These are phyloP conservation scores for Barnettozyma hawaiiensis DNA, from an alignment of 1,139 yeast genomes.

Conservation along the genomic window DNA sequence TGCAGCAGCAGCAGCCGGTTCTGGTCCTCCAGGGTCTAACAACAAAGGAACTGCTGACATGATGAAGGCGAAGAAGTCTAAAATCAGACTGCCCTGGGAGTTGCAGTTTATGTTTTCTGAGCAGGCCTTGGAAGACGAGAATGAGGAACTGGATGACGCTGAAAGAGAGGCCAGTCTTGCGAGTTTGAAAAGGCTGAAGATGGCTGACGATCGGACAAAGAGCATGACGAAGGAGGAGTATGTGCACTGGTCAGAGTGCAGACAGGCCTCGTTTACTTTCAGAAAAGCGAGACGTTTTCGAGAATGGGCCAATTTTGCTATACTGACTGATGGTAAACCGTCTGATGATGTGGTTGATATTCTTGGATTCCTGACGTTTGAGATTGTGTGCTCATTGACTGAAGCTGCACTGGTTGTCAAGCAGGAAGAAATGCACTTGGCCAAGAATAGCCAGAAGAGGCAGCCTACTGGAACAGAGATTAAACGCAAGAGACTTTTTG, in stretches of 20 bases:
- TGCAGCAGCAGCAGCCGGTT: slow-evolving; percentile 29
- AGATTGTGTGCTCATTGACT: slow-evolving; percentile 89
- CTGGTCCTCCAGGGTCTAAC: slow-evolving; percentile 10
- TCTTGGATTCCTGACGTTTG: slow-evolving; percentile 90
- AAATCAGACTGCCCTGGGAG: slow-evolving; percentile 92
- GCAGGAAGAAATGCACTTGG: slow-evolving; percentile 49
- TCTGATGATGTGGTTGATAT: slow-evolving; percentile 96
- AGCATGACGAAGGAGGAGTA: slow-evolving; percentile 96
- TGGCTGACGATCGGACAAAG: slow-evolving; percentile 90
- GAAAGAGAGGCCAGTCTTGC: slow-evolving; percentile 89
- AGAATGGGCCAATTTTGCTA: slow-evolving; percentile 92
- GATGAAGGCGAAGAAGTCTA: slow-evolving; percentile 68
- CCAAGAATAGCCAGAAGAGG: slow-evolving; percentile 25
- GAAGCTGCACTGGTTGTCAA: slow-evolving; percentile 87
- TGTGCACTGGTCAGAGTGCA: slow-evolving; percentile 97
- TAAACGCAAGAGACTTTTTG: slow-evolving; percentile 63
- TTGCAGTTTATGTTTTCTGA: slow-evolving; percentile 88
- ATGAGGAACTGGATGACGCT: slow-evolving; percentile 66
- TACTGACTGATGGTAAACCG: slow-evolving; percentile 83
- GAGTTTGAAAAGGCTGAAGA: slow-evolving; percentile 77
- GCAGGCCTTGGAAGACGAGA: slow-evolving; percentile 80
- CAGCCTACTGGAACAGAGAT: slow-evolving; percentile 26
- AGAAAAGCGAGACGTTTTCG: slow-evolving; percentile 87
- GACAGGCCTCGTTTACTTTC: slow-evolving; percentile 95
- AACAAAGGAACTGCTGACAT: slow-evolving; percentile 35